Base-by-base conservation (phyloP, 2,329 filamentous ascomycete genomes). In the Paracoccidioides lutzii region DNA sequence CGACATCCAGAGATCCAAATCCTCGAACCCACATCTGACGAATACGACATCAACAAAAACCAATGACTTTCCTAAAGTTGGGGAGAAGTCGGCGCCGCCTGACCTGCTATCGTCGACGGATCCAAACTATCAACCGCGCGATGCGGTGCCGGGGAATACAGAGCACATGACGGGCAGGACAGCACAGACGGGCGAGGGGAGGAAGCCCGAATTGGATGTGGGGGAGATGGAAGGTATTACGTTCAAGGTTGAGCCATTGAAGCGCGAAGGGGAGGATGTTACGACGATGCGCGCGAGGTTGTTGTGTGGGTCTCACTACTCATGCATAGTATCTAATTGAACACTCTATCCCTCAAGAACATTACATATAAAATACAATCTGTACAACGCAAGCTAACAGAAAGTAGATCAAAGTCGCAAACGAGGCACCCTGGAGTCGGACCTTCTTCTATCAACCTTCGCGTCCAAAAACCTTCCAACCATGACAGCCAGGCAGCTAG, bases 371-470 rank as follows among this genome's bases (percentile, higher is more conserved):
- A 10, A 49, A 22, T 22, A 22, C 22, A 22, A 22, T 22, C 22
- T 22, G 22, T 37, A 22, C 22, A 22, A 15, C 14, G 28, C 37
- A 14, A 30, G n/a, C 33, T 44, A 14, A 45, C 43, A 43, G 40
- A 38, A n/a, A 53, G 55, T 65, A 96, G 91, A 98, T 76, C 93
- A 98, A 75, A 93, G 87, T 71, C 87, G 93, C 64, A 98, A 98
- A 75, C 84, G 93, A 69, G 93, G 93, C 63, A 97, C 87, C 62
- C 84, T 97, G 67, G 93, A 98, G 71, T 90, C 88, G 60, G 93
- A 98, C 71, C 87, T 98, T 55, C 82, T 98, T 60, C 86, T 97
- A 62, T 95, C 89, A 58, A 98, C 93, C 62, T 98, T 98, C 70
- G 93, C 93, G 61, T 82, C 91, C 62, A 76, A 78, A 55, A 79